Conservation (phyloP, 2,329 filamentous ascomycete genomes). For the Amphichorda felina region DNA sequence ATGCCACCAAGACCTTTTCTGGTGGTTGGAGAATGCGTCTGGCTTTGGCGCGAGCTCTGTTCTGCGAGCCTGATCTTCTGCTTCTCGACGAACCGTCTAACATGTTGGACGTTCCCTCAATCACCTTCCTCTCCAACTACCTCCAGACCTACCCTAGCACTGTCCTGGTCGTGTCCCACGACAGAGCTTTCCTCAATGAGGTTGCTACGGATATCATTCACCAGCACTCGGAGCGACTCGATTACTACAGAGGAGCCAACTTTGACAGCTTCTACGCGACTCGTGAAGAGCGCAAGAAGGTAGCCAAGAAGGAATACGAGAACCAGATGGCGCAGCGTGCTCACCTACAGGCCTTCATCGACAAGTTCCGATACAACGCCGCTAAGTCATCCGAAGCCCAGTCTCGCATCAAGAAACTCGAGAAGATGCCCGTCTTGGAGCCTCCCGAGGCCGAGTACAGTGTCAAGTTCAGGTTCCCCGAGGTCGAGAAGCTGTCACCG, state of each 20-base stretch:
- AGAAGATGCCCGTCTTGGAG: conserved; percentile 89
- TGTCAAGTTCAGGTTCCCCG: conserved; percentile 94
- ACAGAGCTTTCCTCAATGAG: conserved; percentile 97
- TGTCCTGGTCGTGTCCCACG: conserved; percentile 93
- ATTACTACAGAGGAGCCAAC: conserved; percentile 97
- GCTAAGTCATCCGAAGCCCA: conserved; percentile 98
- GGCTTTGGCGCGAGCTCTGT: conserved; percentile 84
- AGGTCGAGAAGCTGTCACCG: conserved; percentile 93
- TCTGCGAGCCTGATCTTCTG: conserved; percentile 93
- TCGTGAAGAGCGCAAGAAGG: conserved; percentile 93
- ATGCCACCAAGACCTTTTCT: conserved; percentile 92
- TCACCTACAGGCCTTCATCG: conserved; percentile 94
- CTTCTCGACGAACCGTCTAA: conserved; percentile 98
- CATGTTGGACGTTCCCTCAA: conserved; percentile 99
- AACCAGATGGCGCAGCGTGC: conserved; percentile 93
- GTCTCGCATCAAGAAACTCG: conserved; percentile 96
- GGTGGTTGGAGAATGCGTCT: conserved; percentile 99
- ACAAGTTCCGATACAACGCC: conserved; percentile 99
- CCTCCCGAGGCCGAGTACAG: conserved; percentile 88
- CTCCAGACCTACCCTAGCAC: conserved; percentile 91
- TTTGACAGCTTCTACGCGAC: conserved; percentile 97
- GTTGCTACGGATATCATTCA: conserved; percentile 99
- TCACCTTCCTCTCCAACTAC: conserved; percentile 94
- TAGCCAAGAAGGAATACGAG: conserved; percentile 92
- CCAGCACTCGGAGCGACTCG: conserved; percentile 90